Base-by-base conservation (phyloP, 768 basidiomycete genomes). In the Psilocybe sp. region DNA sequence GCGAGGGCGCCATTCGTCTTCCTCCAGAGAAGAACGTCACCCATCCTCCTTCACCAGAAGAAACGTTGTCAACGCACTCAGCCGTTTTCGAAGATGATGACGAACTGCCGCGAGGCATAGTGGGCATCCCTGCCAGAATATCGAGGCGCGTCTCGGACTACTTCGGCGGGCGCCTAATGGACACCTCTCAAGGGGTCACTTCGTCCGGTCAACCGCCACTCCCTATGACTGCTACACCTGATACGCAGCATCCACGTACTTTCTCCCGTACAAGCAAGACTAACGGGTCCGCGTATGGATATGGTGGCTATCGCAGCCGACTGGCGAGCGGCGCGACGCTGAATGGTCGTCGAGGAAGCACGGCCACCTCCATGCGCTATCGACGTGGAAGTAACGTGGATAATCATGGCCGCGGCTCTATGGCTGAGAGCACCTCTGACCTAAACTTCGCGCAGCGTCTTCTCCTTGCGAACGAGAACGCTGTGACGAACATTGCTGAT, bases 401-500 rank as follows among this genome's bases (percentile, higher is more conserved):
- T 44, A 73, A 69, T 40, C 43, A 65, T 36, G 23, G 23, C 23
- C 72, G 71, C 39, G 74, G 79, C 7, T 71, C 72, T 12, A 45
- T 56, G 20, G 55, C 53, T 35, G 71, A 71, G 46, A 62, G 59
- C 0, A 58, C 73, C 32, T 51, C 57, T 14, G 87, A 87, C 56
- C 76, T 92, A 44, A 92, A 90, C 59, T 92, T 98, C 56, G 87
- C 95, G 0, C 91, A 96, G 64, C 79, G 92, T 51, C 63, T 96
- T 18, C 70, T 96, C 39, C 84, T 95, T 73, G 96, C 96, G 15
- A 97, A 97, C 67, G 94, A 97, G 68, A 89, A 92, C 58, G 88
- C 92, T 11, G 93, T 94, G 4, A 95, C 92, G 49, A 92, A 87
- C 57, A 90, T 99, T 61, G 91, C 93, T 18, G 96, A 98, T 68